phyloP scores from a whole-genome alignment of 306 rosid species.

The Adenanthera pavonina region DNA sequence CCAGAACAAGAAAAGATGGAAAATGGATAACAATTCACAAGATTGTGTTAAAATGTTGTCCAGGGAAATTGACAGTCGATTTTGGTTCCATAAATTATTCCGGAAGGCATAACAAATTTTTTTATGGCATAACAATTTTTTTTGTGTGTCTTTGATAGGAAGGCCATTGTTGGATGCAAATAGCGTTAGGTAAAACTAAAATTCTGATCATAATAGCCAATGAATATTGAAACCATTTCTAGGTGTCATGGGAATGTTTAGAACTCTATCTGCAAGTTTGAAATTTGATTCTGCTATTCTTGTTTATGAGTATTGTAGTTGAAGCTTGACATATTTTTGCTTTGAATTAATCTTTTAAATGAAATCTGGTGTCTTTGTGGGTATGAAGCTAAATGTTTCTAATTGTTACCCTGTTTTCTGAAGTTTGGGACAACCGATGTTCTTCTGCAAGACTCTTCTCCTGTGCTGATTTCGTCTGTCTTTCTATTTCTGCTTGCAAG shows the following conservation, averaged over 20 bases:
- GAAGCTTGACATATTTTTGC: background rate
- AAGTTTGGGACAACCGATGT: conserved; percentile 7
- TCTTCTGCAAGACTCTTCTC: background rate
- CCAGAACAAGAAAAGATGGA: background rate
- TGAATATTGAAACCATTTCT: conserved; percentile 3
- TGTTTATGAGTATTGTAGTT: conserved; percentile 22
- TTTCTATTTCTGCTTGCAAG: conserved; percentile 24
- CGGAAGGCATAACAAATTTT: background rate
- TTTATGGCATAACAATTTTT: background rate
- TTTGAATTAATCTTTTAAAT: conserved; percentile 26
- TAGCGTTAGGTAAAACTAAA: background rate
- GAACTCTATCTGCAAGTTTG: conserved; percentile 2
- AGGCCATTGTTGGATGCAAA: conserved; percentile 1
- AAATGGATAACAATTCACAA: background rate
- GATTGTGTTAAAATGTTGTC: background rate
- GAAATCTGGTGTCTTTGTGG: conserved; percentile 6
- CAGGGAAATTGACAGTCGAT: background rate
- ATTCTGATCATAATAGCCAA: background rate
- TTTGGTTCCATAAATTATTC: background rate
- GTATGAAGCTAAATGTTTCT: conserved; percentile 15
- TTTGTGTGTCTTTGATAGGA: conserved; percentile 2
- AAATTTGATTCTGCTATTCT: conserved; percentile 21
- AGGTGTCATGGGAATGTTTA: conserved; percentile 5
- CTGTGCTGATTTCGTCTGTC: conserved; percentile 13
- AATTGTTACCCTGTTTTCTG: conserved; percentile 29